Conservation (phyloP, 1,139 yeast species). For the Trichomonascaceae sp. region DNA sequence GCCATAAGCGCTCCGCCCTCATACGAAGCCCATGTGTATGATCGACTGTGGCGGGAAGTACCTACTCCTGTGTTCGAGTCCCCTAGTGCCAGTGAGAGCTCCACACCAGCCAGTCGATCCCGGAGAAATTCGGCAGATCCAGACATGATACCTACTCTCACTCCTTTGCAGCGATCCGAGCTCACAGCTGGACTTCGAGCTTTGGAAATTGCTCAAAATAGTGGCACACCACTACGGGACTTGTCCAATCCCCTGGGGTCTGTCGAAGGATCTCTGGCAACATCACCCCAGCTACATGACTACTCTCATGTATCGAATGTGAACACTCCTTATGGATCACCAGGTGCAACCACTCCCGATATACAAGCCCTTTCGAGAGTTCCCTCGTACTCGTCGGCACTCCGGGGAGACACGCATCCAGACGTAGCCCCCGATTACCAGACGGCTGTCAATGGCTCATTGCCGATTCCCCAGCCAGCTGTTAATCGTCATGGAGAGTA, state of each 20-base stretch:
- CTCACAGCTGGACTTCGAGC: constrained; percentile 21
- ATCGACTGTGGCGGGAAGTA: constrained; percentile 66
- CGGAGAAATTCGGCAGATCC: constrained; percentile 20
- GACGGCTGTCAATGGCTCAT: constrained; percentile 5
- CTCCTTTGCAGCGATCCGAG: constrained; percentile 17
- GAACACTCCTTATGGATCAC: constrained; percentile 9
- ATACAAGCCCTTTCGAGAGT: constrained; percentile 44
- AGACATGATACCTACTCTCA: constrained; percentile 19
- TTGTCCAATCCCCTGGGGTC: constrained; percentile 2
- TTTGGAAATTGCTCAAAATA: constrained; percentile 15
- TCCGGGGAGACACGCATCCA: constrained; percentile 15
- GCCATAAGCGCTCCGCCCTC: constrained; percentile 64
- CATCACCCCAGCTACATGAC: constrained; percentile 17
- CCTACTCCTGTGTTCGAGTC: constrained; percentile 41
- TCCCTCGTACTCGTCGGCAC: constrained; percentile 74
- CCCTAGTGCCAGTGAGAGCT: constrained; percentile 40
- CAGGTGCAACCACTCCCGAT: constrained; percentile 27
- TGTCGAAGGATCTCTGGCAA: constrained; percentile 14
- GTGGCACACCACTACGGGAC: too few species aligned
- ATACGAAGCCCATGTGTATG: constrained; percentile 76
- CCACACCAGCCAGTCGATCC: constrained; percentile 18
- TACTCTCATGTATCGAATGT: constrained; percentile 11
- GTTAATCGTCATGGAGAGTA: too few species aligned
- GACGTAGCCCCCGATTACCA: constrained; percentile 22
- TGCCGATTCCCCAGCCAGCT: background rate